These are phyloP conservation scores for Seminavis robusta DNA, from an alignment of 108 stramenopile species.

Conservation along the genomic window DNA sequence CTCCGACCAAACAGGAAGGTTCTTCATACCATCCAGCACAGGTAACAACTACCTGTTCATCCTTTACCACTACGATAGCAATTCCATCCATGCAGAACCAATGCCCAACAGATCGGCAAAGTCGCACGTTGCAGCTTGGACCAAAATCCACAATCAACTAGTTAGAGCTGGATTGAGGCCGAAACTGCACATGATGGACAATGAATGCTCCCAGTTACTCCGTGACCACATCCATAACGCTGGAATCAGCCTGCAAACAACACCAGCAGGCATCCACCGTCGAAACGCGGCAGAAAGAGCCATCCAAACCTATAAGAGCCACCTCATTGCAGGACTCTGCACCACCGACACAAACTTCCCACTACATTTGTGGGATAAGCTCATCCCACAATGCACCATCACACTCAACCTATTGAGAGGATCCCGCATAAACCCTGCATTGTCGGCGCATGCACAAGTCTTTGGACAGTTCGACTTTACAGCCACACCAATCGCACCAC, in stretches of 20 bases:
- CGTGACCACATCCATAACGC: slow-evolving; percentile 5
- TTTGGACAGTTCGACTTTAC: slow-evolving; percentile 36
- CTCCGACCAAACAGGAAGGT: slow-evolving; percentile 38
- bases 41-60: slow-evolving; percentile 43
- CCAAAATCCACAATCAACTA: slow-evolving; percentile 7
- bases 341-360: slow-evolving; percentile 28
- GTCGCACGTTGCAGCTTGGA: background rate
- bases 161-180: background rate
- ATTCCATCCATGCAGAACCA: slow-evolving; percentile 27
- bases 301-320: slow-evolving; percentile 43
- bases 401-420: slow-evolving; percentile 37
- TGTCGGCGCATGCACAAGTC: slow-evolving; percentile 8
- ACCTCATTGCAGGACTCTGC: slow-evolving; percentile 40
- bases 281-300: slow-evolving; percentile 46
- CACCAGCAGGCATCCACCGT: slow-evolving; percentile 28
- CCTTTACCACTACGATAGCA: slow-evolving; percentile 33
- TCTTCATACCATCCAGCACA: slow-evolving; percentile 15
- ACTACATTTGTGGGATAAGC: slow-evolving; percentile 17
- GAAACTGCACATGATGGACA: slow-evolving; percentile 14
- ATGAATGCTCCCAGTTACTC: slow-evolving; percentile 13
- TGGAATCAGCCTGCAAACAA: slow-evolving; percentile 24
- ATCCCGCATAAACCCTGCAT: slow-evolving; percentile 10
- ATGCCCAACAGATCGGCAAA: background rate
- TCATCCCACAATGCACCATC: slow-evolving; percentile 32
- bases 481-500: slow-evolving; percentile 37